Conservation (phyloP, 2,329 filamentous ascomycete genomes). For the Penicillium sp. region DNA sequence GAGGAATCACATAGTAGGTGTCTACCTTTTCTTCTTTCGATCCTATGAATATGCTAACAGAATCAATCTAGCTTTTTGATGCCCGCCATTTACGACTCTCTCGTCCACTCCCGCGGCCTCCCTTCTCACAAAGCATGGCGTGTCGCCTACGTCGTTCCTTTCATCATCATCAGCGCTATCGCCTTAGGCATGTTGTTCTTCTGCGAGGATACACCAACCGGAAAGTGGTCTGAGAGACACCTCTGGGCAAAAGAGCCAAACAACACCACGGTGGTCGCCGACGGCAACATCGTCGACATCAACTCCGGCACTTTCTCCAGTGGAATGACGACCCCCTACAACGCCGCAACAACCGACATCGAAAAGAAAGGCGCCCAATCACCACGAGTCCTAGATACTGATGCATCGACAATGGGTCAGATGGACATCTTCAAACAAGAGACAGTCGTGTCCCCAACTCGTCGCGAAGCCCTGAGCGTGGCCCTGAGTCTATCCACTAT, state of each 20-base stretch:
- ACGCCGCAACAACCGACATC: conserved; percentile 21
- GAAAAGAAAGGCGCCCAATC: conserved; percentile 35
- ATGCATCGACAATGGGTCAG: conserved; percentile 48
- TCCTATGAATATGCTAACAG: neutral
- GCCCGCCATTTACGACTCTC: conserved; percentile 81
- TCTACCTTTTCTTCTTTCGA: neutral
- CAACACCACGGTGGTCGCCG: conserved; percentile 14
- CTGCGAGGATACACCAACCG: conserved; percentile 78
- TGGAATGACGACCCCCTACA: conserved; percentile 22
- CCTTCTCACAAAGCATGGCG: conserved; percentile 72
- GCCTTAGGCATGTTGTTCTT: conserved; percentile 68
- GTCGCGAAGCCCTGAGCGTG: conserved; percentile 60
- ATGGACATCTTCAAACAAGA: conserved; percentile 56
- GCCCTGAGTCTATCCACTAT: conserved; percentile 59
- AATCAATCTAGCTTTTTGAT: conserved; percentile 64
- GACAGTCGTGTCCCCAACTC: conserved; percentile 59
- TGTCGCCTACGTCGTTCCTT: conserved; percentile 78
- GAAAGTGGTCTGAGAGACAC: conserved; percentile 73
- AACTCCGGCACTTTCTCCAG: conserved; percentile 23
- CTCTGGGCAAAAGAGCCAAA: conserved; percentile 50
- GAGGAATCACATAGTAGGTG: conserved; percentile 73
- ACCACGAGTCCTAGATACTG: conserved; percentile 23
- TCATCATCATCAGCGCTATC: conserved; percentile 67
- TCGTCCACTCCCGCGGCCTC: conserved; percentile 60
- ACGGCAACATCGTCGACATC: conserved; percentile 33